phyloP scores from a whole-genome alignment of 495 filamentous ascomycete genomes.

The Pyrenula aspistea region DNA sequence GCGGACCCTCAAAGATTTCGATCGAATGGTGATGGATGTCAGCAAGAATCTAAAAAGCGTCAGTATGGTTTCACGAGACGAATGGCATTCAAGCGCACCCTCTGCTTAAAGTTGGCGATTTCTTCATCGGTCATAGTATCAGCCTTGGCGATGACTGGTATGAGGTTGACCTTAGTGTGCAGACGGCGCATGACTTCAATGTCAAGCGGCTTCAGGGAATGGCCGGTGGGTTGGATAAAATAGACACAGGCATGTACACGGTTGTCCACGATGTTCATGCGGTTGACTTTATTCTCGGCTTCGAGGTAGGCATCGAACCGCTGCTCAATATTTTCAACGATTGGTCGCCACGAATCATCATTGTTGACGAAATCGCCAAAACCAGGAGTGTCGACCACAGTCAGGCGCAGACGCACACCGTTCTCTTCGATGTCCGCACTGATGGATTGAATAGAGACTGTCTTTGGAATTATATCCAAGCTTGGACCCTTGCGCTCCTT shows the following conservation, averaged over 20 bases:
- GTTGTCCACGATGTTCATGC: constrained; percentile 99
- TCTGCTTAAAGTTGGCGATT: constrained; percentile 82
- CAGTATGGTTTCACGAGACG: constrained; percentile 1
- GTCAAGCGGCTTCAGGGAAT: constrained; percentile 97
- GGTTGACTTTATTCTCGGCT: constrained; percentile 99
- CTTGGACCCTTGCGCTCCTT: constrained; percentile 95
- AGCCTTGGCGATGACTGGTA: constrained; percentile 96
- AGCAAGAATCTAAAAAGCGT: constrained; percentile 64
- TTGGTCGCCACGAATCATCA: constrained; percentile 96
- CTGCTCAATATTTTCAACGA: constrained; percentile 98
- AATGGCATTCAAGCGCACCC: constrained; percentile 45
- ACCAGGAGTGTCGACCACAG: constrained; percentile 93
- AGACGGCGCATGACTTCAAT: constrained; percentile 98
- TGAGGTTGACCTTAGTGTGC: constrained; percentile 99
- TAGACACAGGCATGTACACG: constrained; percentile 97
- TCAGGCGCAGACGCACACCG: constrained; percentile 90
- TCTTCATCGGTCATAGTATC: constrained; percentile 98
- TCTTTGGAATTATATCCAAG: constrained; percentile 97
- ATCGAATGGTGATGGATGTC: constrained; percentile 95
- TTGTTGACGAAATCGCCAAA: constrained; percentile 99
- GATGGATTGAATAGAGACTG: constrained; percentile 95
- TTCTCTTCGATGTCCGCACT: constrained; percentile 99
- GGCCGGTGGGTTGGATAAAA: constrained; percentile 98
- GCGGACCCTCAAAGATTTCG: constrained; percentile 96
- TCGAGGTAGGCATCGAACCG: constrained; percentile 96